phyloP scores from a whole-genome alignment of 2,329 filamentous ascomycete genomes.

The Cladosporium sp. region DNA sequence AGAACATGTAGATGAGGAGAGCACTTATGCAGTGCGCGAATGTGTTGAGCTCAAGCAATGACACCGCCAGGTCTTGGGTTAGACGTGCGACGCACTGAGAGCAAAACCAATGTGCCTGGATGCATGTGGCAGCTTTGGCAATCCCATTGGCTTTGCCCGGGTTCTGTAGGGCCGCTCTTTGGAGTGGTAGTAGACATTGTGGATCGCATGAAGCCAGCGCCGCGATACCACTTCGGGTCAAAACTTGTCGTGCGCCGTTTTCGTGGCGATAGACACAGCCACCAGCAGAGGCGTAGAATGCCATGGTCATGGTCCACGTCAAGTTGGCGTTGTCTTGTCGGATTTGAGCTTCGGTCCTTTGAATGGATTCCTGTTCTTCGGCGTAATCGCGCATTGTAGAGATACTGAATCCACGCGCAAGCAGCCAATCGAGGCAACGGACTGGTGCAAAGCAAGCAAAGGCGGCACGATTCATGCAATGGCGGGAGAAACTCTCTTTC shows the following conservation, averaged over 20 bases:
- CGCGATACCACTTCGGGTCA: background rate
- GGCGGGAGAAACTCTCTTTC: background rate
- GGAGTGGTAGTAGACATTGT: background rate
- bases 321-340: background rate
- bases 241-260: background rate
- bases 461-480: background rate
- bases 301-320: conserved; percentile 1
- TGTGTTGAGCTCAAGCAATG: conserved; percentile 21
- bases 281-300: conserved; percentile 1
- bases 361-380: too few species aligned
- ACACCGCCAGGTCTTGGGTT: conserved; percentile 15
- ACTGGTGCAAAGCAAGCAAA: too few species aligned
- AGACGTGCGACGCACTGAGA: conserved; percentile 19
- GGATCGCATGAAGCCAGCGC: background rate
- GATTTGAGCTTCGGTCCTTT: background rate
- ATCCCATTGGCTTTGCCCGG: conserved; percentile 18
- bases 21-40: conserved; percentile 22
- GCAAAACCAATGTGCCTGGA: conserved; percentile 22
- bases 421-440: too few species aligned
- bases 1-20: conserved; percentile 19
- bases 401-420: too few species aligned
- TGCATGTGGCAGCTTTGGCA: conserved; percentile 16
- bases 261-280: background rate
- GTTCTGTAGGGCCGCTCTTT: background rate
- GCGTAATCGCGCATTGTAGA: too few species aligned